Evolutionary conservation across 176 grass and related monocot species (phyloP).

Genomic region (Oryza meridionalis): DNA sequence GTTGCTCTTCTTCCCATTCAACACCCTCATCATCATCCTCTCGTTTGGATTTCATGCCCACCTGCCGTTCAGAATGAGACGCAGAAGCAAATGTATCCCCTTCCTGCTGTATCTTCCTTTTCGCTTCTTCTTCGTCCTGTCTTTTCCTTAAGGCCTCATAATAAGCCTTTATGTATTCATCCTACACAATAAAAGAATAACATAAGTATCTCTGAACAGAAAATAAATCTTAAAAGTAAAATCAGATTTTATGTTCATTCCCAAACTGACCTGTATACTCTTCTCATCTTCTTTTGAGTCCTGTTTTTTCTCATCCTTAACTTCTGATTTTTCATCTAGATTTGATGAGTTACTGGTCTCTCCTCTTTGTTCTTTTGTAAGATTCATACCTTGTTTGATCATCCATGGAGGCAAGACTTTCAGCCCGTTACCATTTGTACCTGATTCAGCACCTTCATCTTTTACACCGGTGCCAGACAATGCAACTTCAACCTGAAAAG

Average conservation of each 20-base stretch:
- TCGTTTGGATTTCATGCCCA: conserved; percentile 85
- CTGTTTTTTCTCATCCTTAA: conserved; percentile 72
- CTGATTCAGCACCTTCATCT: conserved; percentile 67
- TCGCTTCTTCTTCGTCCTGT: conserved; percentile 59
- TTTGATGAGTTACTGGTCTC: conserved; percentile 49
- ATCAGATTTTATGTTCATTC: conserved; percentile 18
- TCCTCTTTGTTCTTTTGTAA: conserved; percentile 95
- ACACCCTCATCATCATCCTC: conserved; percentile 65
- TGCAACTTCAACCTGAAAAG: conserved; percentile 79
- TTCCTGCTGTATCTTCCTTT: conserved; percentile 56
- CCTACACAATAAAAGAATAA: conserved; percentile 49
- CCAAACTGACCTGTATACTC: conserved; percentile 62
- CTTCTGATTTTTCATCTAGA: conserved; percentile 42
- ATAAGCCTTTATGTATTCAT: conserved; percentile 91
- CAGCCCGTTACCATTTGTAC: conserved; percentile 45
- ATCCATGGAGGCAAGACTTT: conserved; percentile 97
- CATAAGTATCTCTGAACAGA: conserved; percentile 4
- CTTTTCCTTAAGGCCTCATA: conserved; percentile 74
- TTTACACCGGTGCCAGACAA: conserved; percentile 62
- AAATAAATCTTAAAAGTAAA: conserved; percentile 29
- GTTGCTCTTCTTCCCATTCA: conserved; percentile 77
- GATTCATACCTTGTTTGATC: conserved; percentile 96
- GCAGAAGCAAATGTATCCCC: conserved; percentile 34
- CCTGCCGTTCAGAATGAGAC: conserved; percentile 56
- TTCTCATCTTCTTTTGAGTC: conserved; percentile 72